Base-by-base conservation (phyloP, 805 yeast species). In the Zygoascus bituminiphila region DNA sequence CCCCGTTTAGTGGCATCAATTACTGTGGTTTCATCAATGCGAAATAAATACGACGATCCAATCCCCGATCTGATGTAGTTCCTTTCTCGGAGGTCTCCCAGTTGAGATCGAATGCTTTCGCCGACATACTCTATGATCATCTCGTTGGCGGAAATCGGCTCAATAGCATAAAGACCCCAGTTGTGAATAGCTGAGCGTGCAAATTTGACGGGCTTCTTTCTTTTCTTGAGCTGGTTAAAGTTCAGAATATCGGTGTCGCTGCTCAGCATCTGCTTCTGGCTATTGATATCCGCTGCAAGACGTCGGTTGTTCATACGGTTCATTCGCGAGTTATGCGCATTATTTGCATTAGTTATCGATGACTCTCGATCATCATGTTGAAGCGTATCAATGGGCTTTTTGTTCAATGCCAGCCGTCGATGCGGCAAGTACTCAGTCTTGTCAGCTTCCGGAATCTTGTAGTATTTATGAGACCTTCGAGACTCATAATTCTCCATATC, bases 61-160 rank as follows among this genome's bases (percentile, higher is more conserved):
- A 93, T 88, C 26, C 99, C 99, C 0, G 89, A 84, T 56, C 84
- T 78, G 51, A 88, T 66, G 63, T 93, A 93, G 42, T 84, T 75
- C 62, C 81, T 81, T 60, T 93, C 99, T 45, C 98, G 74, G 57
- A 86, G 78, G 58, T 93, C 98, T 1, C 97, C 95, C 37, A 89
- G 91, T 49, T 87, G 96, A 60, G 88, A 96, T 48, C 98, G 73
- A 24, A 93, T 81, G 48, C 94, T 76, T 57, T 93, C 98, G 24
- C 99, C 99, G 4, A 93, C 97, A 59, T 93, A 93, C 65, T 93
- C 99, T 51, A 93, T 91, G 60, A 93, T 88, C 96, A 93, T 91
- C 65, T 93, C 98, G 56, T 81, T 84, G 0, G 93, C 94, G n/a
- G 88, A 85, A 61, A 93, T 93, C 1, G 95, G 95, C 60, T 93